Evolutionary conservation across 148 eudicot genomes (phyloP).

Genomic region (Silene conica): DNA sequence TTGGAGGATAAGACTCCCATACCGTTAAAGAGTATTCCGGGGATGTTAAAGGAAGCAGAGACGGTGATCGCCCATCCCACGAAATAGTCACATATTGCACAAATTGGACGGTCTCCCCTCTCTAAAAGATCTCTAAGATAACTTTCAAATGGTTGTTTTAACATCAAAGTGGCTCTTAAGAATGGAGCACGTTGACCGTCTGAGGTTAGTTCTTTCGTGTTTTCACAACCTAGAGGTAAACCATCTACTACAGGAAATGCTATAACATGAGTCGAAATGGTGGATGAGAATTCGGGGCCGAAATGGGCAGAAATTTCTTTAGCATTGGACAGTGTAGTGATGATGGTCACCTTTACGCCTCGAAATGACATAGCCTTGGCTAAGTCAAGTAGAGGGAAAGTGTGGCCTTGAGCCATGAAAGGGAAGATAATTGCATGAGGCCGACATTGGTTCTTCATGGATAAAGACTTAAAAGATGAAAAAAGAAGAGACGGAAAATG

Average conservation of each 20-base stretch:
- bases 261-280: constrained; percentile 18
- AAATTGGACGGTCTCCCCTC: constrained; percentile 14
- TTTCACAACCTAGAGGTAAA: constrained; percentile 33
- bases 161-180: constrained; percentile 26
- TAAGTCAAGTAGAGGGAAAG: constrained; percentile 33
- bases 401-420: constrained; percentile 39
- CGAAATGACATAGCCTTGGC: constrained; percentile 24
- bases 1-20: constrained; percentile 30
- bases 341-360: constrained; percentile 9
- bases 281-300: neutral
- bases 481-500: too few species aligned
- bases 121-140: constrained; percentile 20
- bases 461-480: too few species aligned
- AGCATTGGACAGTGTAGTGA: constrained; percentile 11
- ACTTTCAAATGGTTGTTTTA: constrained; percentile 27
- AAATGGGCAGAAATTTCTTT: constrained; percentile 5
- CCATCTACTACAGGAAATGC: constrained; percentile 21
- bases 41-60: constrained; percentile 25
- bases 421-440: constrained; percentile 27
- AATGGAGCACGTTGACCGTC: constrained; percentile 26
- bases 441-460: too few species aligned
- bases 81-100: constrained; percentile 33
- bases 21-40: constrained; percentile 32
- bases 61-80: constrained; percentile 25
- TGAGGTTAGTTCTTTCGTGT: constrained; percentile 32